A percentile compares a stretch with the other conserved stretches of the same genome.
These are phyloP conservation scores for Ustilago curta DNA, from an alignment of 1,284 basidiomycete genomes.

Conservation along the genomic window DNA sequence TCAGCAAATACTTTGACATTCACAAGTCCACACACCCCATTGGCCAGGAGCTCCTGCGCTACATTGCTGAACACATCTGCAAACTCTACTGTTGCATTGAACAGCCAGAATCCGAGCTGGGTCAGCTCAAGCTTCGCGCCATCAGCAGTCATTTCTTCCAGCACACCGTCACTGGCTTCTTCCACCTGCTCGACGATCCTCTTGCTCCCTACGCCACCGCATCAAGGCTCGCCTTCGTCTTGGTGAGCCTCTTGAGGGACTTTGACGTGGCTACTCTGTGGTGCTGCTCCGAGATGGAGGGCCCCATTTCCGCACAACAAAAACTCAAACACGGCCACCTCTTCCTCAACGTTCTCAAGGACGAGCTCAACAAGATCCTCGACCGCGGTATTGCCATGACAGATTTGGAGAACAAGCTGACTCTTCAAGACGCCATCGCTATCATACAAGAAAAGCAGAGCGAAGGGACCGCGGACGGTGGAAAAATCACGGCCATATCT, in stretches of 20 bases:
- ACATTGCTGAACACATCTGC: slow-evolving; percentile 22
- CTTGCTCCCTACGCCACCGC: slow-evolving; percentile 25
- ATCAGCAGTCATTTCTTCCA: slow-evolving; percentile 37
- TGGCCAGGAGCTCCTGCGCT: slow-evolving; percentile 30
- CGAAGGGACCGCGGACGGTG: background rate
- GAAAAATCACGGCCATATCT: background rate
- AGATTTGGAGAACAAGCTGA: slow-evolving; percentile 21
- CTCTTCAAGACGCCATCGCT: slow-evolving; percentile 11
- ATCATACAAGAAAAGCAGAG: background rate
- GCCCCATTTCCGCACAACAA: slow-evolving; percentile 4
- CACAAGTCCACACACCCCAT: slow-evolving; percentile 8
- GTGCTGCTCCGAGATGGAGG: slow-evolving; percentile 14
- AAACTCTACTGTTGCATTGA: slow-evolving; percentile 23
- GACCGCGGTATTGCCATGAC: slow-evolving; percentile 16
- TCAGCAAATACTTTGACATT: slow-evolving; percentile 28
- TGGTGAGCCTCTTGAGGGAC: slow-evolving; percentile 18
- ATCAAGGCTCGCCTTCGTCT: slow-evolving; percentile 20
- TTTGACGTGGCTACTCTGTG: slow-evolving; percentile 24
- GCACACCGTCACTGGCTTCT: slow-evolving; percentile 39
- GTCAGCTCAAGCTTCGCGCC: slow-evolving; percentile 23
- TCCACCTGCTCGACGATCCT: slow-evolving; percentile 34
- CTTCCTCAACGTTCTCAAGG: slow-evolving; percentile 32
- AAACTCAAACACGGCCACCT: slow-evolving; percentile 23
- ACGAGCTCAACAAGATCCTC: slow-evolving; percentile 29
- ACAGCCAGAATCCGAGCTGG: slow-evolving; percentile 19